Evolutionary conservation across 306 rosid species (phyloP).

Genomic region (Pyrus communis): DNA sequence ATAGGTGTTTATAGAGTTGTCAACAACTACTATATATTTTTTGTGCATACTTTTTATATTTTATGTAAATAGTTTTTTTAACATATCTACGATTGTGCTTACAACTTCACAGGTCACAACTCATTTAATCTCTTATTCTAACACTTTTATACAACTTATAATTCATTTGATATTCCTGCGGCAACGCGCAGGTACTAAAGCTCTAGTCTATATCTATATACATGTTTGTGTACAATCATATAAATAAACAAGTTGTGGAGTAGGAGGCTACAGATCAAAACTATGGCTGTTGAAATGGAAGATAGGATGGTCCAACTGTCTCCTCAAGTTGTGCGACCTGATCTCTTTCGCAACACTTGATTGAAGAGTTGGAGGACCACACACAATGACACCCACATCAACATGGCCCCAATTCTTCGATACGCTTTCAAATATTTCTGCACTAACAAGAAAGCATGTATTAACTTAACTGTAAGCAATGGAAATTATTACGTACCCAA

Average conservation of each 20-base stretch:
- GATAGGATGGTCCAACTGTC: slow-evolving; percentile 50
- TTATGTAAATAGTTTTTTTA: too few species aligned
- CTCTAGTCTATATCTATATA: too few species aligned
- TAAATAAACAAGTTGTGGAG: neutral
- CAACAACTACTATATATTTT: too few species aligned
- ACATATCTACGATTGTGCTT: too few species aligned
- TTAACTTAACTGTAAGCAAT: neutral
- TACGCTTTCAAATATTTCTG: slow-evolving; percentile 54
- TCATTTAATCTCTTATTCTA: too few species aligned
- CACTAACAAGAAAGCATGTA: slow-evolving; percentile 5
- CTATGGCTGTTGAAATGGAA: slow-evolving; percentile 91
- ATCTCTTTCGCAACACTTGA: slow-evolving; percentile 78
- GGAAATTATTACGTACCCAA: too few species aligned
- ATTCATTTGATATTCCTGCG: too few species aligned
- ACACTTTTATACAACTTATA: too few species aligned
- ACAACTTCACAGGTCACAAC: too few species aligned
- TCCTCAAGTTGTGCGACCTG: slow-evolving; percentile 51
- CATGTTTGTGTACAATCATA: neutral
- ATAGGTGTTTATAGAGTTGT: too few species aligned
- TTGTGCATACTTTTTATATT: too few species aligned
- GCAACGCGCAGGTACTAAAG: too few species aligned
- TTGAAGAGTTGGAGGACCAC: slow-evolving; percentile 85
- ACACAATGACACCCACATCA: slow-evolving; percentile 74
- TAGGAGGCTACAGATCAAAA: slow-evolving; percentile 60
- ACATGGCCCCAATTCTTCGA: slow-evolving; percentile 64